Evolutionary conservation across 441 rosid species (phyloP).

Genomic region (Erodium texanum): DNA sequence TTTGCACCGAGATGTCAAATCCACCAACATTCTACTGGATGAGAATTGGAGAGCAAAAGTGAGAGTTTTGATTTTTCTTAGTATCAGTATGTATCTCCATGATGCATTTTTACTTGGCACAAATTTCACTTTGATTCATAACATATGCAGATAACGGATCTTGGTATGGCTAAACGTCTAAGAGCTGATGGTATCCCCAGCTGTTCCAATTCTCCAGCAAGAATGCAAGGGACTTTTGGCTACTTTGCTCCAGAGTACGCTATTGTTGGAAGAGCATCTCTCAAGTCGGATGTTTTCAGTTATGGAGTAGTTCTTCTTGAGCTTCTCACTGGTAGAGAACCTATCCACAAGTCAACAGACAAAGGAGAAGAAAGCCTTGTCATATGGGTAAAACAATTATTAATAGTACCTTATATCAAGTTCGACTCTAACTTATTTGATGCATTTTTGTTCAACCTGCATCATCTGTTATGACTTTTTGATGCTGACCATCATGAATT

Average conservation of each 20-base stretch:
- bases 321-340: conserved; percentile 81
- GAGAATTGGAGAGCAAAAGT: conserved; percentile 81
- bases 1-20: conserved; percentile 68
- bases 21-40: conserved; percentile 65
- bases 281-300: conserved; percentile 93
- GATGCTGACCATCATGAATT: background rate
- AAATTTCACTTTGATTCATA: background rate
- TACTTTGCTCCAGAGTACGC: conserved; percentile 97
- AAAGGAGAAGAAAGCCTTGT: conserved; percentile 92
- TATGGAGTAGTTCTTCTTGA: conserved; percentile 95
- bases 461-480: background rate
- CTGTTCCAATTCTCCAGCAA: conserved; percentile 78
- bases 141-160: conserved; percentile 78
- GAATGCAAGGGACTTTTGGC: conserved; percentile 94
- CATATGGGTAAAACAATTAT: conserved; percentile 52
- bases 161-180: conserved; percentile 90
- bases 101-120: background rate
- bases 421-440: background rate
- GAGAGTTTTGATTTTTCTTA: conserved; percentile 20
- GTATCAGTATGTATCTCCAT: background rate
- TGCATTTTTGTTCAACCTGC: background rate
- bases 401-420: background rate
- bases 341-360: conserved; percentile 54
- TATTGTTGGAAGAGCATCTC: conserved; percentile 80
- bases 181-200: conserved; percentile 71